Base-by-base conservation (phyloP, 2,329 filamentous ascomycete species). In the Anthostomella pinea region DNA sequence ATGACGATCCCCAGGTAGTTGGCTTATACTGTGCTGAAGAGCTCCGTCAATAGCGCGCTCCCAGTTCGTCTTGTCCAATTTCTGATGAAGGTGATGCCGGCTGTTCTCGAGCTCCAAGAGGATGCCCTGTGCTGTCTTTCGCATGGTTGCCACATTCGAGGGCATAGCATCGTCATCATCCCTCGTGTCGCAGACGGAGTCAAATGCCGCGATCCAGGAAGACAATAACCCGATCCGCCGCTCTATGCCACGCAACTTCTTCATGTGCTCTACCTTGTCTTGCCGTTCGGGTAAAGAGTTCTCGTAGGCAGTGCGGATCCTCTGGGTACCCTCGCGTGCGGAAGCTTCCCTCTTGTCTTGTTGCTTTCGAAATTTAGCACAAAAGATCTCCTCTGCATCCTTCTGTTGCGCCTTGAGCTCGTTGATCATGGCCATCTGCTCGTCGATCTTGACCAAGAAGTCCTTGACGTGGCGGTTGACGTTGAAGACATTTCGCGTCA, bases 391-490 rank as follows among this genome's bases (percentile, higher is more conserved):
- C 58, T 97, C 93, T 4, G 83, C 83, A 38, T 97, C 87, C 60
- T 89, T 94, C 58, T 95, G 88, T 61, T 96, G 87, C 17, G 85
- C 85, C 66, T 93, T 89, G 37, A 98, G 77, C 60, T 97, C 90
- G 52, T 95, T 95, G 63, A 98, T 98, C 57, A 96, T 67, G n/a
- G 82, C 84, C 75, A 95, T 90, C 62, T 98, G 91, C 67, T 98
- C 93, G 58, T 98, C 91, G 54, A 98, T 98, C 75, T 97, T 97
- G 70, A 96, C 93, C 60, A 98, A 68, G 67, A 95, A 98, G 65
- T 98, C 93, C 70, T 98, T 98, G 56, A 98, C 93, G 66, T 98
- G 93, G 44, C 93, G 85, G 62, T 98, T 96, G 47, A 98, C 93
- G 62, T 98, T 98, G 69, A 94, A 98, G 16, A 97, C 90, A 59